These are phyloP conservation scores for Kodamaea ohmeri DNA, from an alignment of 1,139 yeast species.

Conservation along the genomic window DNA sequence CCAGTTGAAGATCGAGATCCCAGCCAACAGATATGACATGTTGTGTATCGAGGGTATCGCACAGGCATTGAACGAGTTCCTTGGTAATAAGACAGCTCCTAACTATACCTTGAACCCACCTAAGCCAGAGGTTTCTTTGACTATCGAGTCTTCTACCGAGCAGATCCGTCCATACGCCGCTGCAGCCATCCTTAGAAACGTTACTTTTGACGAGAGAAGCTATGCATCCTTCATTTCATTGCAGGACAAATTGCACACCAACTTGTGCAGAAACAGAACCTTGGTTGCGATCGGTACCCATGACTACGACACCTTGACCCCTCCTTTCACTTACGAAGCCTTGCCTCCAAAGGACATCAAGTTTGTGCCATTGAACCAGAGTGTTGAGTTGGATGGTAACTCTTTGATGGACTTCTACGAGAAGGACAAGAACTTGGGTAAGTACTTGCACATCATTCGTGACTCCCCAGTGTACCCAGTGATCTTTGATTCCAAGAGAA, in stretches of 20 bases:
- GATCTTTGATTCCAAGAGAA: conserved; percentile 72
- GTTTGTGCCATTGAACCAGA: conserved; percentile 85
- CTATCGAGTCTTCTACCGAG: conserved; percentile 71
- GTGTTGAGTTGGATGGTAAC: conserved; percentile 69
- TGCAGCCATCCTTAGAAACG: conserved; percentile 84
- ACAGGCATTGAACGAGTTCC: conserved; percentile 86
- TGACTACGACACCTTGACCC: conserved; percentile 76
- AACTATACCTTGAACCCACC: conserved; percentile 59
- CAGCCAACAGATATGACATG: conserved; percentile 98
- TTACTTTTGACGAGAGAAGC: conserved; percentile 75
- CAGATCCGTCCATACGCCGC: conserved; percentile 89
- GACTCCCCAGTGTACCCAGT: conserved; percentile 92
- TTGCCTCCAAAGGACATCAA: conserved; percentile 74
- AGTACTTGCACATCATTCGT: conserved; percentile 81
- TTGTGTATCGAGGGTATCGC: conserved; percentile 98
- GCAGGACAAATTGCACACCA: conserved; percentile 94
- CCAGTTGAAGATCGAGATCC: conserved; percentile 92
- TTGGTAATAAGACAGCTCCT: conserved; percentile 69
- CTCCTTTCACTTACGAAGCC: conserved; percentile 90
- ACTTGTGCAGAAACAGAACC: conserved; percentile 94
- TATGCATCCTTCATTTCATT: conserved; percentile 93
- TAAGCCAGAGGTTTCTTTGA: conserved; percentile 61
- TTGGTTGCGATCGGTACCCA: conserved; percentile 98
- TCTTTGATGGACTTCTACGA: conserved; percentile 88
- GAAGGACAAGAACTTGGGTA: conserved; percentile 84